Evolutionary conservation across 176 grass and related monocot genomes (phyloP), one percentile per base, ranked within the genome.

Genomic region (Lolium perenne): DNA sequence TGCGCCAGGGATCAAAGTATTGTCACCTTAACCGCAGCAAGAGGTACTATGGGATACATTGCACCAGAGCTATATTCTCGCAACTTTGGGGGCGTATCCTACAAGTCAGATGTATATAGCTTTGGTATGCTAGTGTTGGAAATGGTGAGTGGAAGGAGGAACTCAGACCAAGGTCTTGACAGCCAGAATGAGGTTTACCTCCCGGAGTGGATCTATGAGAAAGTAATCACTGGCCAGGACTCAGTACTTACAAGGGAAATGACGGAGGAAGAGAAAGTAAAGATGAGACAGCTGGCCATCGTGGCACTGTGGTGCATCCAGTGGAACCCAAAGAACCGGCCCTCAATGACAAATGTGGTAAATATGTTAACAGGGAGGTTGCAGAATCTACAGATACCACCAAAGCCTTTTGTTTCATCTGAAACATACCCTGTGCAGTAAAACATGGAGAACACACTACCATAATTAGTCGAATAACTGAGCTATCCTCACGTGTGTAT

Each of bases 131-230:
- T 64, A 29, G 61, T 64, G 12, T 64, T 64, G 23, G 61, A 64
- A 64, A 64, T 64, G 61, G 61, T 64, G 23, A 64, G 61, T 32
- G 61, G 61, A 32, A 64, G 61, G 61, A 64, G 61, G 23, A 64
- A 64, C 61, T 64, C 61, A 64, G 61, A 32, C 61, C 61, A 10
- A 64, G 25, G 23, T 15, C 14, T 32, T 14, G 11, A 64, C 6
- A 64, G 23, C 25, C 23, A 64, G 61, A 64, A 64, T 29, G 17
- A 43, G 38, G 67, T 71, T 43, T 71, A 71, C 75, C 74, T 86
- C 55, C 88, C 83, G 3, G 88, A 86, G 57, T 69, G 71, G 83
- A 59, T 90, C 12, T 90, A 84, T 84, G 71, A 60, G 57, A 60
- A 60, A 61, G 21, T 61, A 61, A 22, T 21, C 21, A 61, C 21